A percentile compares a stretch with the other conserved stretches of the same genome.
Conservation (phyloP, 345 rosid genomes). For the Dipteronia dyeriana region DNA sequence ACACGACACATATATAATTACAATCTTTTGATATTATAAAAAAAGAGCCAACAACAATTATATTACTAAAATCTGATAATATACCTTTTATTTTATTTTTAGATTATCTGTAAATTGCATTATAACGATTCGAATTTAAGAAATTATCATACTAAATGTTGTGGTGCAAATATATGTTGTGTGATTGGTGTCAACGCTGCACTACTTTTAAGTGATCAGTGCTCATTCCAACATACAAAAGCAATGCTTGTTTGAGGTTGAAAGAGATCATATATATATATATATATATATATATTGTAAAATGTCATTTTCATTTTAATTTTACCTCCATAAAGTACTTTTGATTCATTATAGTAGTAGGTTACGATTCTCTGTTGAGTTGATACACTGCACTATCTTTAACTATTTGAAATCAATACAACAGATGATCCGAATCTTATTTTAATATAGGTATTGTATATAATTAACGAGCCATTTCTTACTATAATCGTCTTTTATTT, state of each 20-base stretch:
- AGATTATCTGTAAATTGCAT: no score
- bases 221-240: slow-evolving; percentile 17
- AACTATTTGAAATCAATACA: no score
- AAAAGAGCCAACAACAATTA: no score
- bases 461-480: no score
- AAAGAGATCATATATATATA: slow-evolving; percentile 2
- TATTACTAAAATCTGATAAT: no score
- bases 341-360: no score
- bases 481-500: no score
- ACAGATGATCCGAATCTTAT: neutral
- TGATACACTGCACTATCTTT: no score
- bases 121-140: no score
- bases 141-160: neutral
- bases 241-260: slow-evolving; percentile 4
- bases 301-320: slow-evolving; percentile 26
- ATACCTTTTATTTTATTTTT: no score
- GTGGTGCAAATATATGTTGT: neutral
- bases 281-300: neutral
- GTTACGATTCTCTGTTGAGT: no score
- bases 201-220: slow-evolving; percentile 10
- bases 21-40: no score
- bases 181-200: slow-evolving; percentile 22
- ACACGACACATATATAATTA: neutral
- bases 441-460: neutral
- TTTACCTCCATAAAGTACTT: neutral